These are phyloP conservation scores for Suillus decipiens DNA, from an alignment of 768 basidiomycete species.

Conservation along the genomic window DNA sequence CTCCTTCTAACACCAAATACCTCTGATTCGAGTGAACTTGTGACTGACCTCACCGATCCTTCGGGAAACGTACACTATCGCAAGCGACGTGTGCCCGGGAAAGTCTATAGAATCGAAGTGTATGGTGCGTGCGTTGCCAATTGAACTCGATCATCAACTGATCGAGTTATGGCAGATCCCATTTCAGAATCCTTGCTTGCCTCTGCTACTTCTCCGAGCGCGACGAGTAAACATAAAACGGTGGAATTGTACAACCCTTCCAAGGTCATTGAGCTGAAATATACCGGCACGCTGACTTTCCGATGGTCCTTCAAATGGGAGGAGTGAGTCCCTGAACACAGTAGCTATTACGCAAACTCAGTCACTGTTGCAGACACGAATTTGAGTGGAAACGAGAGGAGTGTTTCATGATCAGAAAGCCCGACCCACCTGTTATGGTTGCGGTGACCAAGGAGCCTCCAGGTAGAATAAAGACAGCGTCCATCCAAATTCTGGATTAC, in stretches of 20 bases:
- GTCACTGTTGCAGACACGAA: slow-evolving; percentile 53
- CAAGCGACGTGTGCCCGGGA: slow-evolving; percentile 59
- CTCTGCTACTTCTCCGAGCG: slow-evolving; percentile 62
- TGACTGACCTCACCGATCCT: slow-evolving; percentile 71
- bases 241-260: slow-evolving; percentile 78
- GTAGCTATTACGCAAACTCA: background rate
- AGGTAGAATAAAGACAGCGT: slow-evolving; percentile 61
- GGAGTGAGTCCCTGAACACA: slow-evolving; percentile 50
- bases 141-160: background rate
- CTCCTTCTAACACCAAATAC: slow-evolving; percentile 62
- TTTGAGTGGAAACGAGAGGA: slow-evolving; percentile 88
- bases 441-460: slow-evolving; percentile 78
- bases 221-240: slow-evolving; percentile 71
- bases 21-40: slow-evolving; percentile 48
- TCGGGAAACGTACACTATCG: slow-evolving; percentile 67
- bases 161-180: slow-evolving; percentile 53
- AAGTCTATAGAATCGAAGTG: slow-evolving; percentile 63
- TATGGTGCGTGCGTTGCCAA: slow-evolving; percentile 49
- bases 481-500: slow-evolving; percentile 81
- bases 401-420: slow-evolving; percentile 81
- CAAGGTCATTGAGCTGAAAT: slow-evolving; percentile 67
- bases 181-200: slow-evolving; percentile 70
- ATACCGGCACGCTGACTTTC: slow-evolving; percentile 72
- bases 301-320: slow-evolving; percentile 84
- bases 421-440: slow-evolving; percentile 84